A percentile compares a stretch with the other conserved stretches of the same genome.
These are phyloP conservation scores for Neospermospora avenae DNA, from an alignment of 2,329 filamentous ascomycete genomes.

Conservation along the genomic window DNA sequence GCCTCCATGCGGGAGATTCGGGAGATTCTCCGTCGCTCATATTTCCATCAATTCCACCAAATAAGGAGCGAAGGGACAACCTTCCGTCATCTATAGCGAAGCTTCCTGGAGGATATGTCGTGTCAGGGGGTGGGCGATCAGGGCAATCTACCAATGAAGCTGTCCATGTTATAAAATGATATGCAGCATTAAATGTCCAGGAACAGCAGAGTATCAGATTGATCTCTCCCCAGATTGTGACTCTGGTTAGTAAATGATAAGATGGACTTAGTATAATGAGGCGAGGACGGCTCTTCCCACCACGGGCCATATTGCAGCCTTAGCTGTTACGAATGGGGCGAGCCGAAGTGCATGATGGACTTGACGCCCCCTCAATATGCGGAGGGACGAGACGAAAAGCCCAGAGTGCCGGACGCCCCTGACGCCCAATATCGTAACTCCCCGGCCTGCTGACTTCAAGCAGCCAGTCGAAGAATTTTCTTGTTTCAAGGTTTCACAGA, in stretches of 20 bases:
- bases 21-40: slow-evolving; percentile 21
- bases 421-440: not conserved
- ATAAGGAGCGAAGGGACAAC: slow-evolving; percentile 14
- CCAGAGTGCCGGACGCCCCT: slow-evolving; percentile 14
- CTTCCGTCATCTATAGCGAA: slow-evolving; percentile 18
- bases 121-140: slow-evolving; percentile 2
- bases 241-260: slow-evolving; percentile 22
- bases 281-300: slow-evolving; percentile 12
- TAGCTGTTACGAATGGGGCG: slow-evolving; percentile 4
- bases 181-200: slow-evolving; percentile 26
- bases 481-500: slow-evolving; percentile 21
- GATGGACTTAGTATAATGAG: slow-evolving; percentile 15
- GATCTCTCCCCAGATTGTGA: slow-evolving; percentile 20
- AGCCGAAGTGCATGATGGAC: slow-evolving; percentile 7
- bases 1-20: slow-evolving; percentile 22
- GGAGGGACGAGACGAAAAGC: slow-evolving; percentile 29
- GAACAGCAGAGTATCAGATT: slow-evolving; percentile 29
- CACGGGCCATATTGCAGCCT: slow-evolving; percentile 20
- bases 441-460: not conserved
- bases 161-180: slow-evolving; percentile 11
- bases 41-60: slow-evolving; percentile 12
- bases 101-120: slow-evolving; percentile 19
- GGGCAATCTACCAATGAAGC: slow-evolving; percentile 8
- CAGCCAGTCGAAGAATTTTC: slow-evolving; percentile 17
- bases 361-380: slow-evolving; percentile 16